phyloP scores from a whole-genome alignment of 495 filamentous ascomycete species.

The Daldinia loculata region DNA sequence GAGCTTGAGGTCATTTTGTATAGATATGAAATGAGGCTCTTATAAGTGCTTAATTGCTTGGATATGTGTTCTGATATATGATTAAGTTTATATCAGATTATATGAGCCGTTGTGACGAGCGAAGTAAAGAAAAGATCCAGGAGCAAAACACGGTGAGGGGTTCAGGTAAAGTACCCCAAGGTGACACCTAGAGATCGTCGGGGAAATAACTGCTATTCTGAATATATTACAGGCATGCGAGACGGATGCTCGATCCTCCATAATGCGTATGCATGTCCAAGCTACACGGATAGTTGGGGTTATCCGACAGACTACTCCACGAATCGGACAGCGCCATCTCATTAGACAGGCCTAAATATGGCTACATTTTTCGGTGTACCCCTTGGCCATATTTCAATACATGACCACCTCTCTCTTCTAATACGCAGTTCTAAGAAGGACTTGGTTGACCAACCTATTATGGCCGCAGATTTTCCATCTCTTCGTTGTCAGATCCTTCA shows the following conservation, averaged over 20 bases:
- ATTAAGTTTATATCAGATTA: neutral
- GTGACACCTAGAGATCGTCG: neutral
- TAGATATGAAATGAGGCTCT: neutral
- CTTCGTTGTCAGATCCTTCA: conserved; percentile 9
- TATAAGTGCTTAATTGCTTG: neutral
- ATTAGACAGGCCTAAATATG: neutral
- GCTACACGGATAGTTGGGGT: conserved; percentile 21
- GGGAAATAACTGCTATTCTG: neutral
- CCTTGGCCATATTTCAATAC: neutral
- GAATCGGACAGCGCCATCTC: conserved; percentile 1
- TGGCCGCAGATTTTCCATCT: conserved; percentile 9
- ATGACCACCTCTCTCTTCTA: neutral
- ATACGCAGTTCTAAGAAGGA: no score
- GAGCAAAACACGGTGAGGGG: neutral
- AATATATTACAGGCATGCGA: neutral
- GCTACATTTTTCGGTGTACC: neutral
- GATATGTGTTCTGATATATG: neutral
- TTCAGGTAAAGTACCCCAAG: neutral
- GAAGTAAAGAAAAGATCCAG: neutral
- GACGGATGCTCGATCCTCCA: neutral
- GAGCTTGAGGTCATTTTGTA: neutral
- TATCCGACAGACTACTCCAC: conserved; percentile 6
- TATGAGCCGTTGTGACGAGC: neutral
- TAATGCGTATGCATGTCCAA: neutral
- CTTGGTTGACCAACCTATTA: neutral